Evolutionary conservation across 176 grass and related monocot species (phyloP).

Genomic region (Raddia guianensis): DNA sequence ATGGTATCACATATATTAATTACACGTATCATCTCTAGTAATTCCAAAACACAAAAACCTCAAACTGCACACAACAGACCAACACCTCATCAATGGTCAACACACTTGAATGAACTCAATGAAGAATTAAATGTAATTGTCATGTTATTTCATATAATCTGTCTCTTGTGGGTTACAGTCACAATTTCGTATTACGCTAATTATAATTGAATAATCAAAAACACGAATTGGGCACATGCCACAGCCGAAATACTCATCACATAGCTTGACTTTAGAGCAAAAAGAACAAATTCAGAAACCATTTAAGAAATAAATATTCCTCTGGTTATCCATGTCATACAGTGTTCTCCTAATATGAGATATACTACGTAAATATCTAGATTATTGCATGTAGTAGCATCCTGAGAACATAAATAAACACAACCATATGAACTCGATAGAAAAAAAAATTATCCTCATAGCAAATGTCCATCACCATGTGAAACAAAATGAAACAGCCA

Average conservation of each 20-base stretch:
- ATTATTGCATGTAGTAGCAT: not conserved
- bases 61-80: not conserved
- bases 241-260: not conserved
- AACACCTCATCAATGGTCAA: slow-evolving; percentile 3
- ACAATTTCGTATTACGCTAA: not conserved
- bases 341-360: not conserved
- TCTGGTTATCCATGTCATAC: not conserved
- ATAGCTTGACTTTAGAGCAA: slow-evolving; percentile 12
- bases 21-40: not conserved
- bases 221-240: no score
- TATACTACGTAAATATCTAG: not conserved
- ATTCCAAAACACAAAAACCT: not conserved
- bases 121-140: not conserved
- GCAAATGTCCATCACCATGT: not conserved
- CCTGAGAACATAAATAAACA: not conserved
- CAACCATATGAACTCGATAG: not conserved
- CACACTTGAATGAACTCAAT: not conserved
- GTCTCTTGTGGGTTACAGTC: not conserved
- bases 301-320: not conserved
- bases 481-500: not conserved
- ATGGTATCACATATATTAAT: not conserved
- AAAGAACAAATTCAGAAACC: not conserved
- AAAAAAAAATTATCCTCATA: not conserved
- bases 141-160: not conserved
- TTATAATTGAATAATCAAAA: not conserved